Evolutionary conservation across 1,284 basidiomycete species (phyloP).

Genomic region (Trametes hirsuta): DNA sequence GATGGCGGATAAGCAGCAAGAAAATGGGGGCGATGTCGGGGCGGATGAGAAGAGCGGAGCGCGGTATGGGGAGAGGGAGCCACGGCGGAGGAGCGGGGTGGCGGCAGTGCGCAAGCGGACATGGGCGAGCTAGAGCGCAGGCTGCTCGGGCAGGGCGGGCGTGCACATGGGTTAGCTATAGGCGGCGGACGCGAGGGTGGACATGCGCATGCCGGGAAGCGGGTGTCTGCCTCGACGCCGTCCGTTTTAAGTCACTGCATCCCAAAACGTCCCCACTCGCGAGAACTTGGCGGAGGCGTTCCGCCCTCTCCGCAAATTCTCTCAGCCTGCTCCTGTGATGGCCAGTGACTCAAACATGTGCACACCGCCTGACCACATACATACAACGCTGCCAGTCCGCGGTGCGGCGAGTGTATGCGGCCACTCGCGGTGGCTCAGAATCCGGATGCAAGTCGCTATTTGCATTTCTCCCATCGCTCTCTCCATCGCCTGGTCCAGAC

Average conservation of each 20-base stretch:
- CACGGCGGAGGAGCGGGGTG: slow-evolving; percentile 4
- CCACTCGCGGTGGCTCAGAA: too few relatives aligned
- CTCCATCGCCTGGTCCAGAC: slow-evolving; percentile 3
- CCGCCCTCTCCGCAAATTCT: slow-evolving; percentile 21
- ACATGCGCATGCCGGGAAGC: slow-evolving; percentile 13
- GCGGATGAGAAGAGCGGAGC: slow-evolving; percentile 18
- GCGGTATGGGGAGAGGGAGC: slow-evolving; percentile 14
- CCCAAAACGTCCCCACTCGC: slow-evolving; percentile 6
- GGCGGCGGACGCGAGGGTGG: too few relatives aligned
- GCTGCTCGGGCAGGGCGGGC: too few relatives aligned
- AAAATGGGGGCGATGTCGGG: slow-evolving; percentile 13
- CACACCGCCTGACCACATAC: background rate
- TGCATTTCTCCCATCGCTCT: slow-evolving; percentile 3
- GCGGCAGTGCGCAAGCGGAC: background rate
- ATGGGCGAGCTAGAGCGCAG: background rate
- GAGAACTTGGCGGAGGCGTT: slow-evolving; percentile 20
- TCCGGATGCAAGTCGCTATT: background rate
- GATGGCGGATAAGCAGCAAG: slow-evolving; percentile 1
- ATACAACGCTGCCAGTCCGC: too few relatives aligned
- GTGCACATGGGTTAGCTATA: background rate
- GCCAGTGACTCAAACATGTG: background rate
- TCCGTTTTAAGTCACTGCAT: slow-evolving; percentile 6
- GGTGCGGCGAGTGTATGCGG: too few relatives aligned
- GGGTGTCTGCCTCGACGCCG: slow-evolving; percentile 3
- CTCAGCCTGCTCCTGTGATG: slow-evolving; percentile 21